These are phyloP conservation scores for Arthonia radiata DNA, from an alignment of 495 filamentous ascomycete genomes.

Conservation along the genomic window DNA sequence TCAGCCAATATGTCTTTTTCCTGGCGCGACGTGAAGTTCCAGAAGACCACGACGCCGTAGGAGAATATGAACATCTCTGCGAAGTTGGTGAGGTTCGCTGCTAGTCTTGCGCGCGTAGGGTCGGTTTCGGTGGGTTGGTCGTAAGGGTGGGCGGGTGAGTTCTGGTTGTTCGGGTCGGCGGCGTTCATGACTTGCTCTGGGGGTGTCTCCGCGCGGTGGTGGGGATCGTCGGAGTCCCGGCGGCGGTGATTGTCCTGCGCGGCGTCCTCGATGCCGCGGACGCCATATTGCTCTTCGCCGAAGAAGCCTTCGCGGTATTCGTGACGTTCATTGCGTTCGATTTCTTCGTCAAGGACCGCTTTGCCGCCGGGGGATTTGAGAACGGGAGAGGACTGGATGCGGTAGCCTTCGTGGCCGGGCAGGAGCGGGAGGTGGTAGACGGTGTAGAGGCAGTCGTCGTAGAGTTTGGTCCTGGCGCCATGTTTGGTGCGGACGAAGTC, in stretches of 20 bases:
- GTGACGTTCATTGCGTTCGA: conserved; percentile 72
- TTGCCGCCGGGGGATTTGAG: conserved; percentile 84
- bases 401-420: conserved; percentile 61
- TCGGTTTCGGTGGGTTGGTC: conserved; percentile 3
- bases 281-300: conserved; percentile 22
- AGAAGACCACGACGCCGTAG: conserved; percentile 95
- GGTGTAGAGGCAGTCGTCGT: conserved; percentile 91
- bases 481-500: conserved; percentile 74
- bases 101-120: conserved; percentile 20
- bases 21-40: conserved; percentile 89
- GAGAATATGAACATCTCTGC: conserved; percentile 97
- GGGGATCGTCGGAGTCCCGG: conserved; percentile 8
- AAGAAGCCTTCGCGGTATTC: conserved; percentile 82
- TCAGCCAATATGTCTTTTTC: conserved; percentile 95
- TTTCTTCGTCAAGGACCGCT: conserved; percentile 80
- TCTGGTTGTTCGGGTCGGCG: conserved; percentile 2
- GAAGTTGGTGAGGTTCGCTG: conserved; percentile 42
- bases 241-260: conserved; percentile 20
- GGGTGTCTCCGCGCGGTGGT: conserved; percentile 20
- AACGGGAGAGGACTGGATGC: conserved; percentile 69
- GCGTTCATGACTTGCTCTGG: conserved; percentile 8
- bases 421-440: conserved; percentile 84
- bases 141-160: conserved; percentile 2
- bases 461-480: conserved; percentile 89
- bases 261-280: conserved; percentile 7